phyloP scores from a whole-genome alignment of 306 rosid genomes.

The Erythrophleum fordii region DNA sequence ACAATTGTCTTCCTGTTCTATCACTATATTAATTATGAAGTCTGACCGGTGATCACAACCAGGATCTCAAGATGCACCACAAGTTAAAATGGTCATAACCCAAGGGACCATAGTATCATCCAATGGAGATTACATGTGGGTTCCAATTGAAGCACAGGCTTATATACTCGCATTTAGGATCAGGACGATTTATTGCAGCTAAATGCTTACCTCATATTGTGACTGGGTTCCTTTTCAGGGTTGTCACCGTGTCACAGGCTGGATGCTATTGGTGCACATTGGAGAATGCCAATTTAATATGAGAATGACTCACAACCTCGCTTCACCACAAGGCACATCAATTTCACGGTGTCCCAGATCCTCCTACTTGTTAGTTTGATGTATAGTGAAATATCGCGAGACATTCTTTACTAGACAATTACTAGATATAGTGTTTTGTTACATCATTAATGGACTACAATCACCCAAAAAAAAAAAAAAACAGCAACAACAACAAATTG shows the following conservation, averaged over 20 bases:
- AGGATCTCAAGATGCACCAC: constrained; percentile 11
- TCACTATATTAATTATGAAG: not conserved
- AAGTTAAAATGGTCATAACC: too few species aligned
- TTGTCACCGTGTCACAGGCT: not conserved
- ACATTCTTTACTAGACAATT: not conserved
- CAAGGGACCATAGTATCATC: constrained; percentile 8
- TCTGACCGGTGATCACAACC: not conserved
- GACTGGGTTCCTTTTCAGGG: not conserved
- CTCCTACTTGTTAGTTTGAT: not conserved
- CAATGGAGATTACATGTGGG: not conserved
- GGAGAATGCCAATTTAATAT: constrained; percentile 7
- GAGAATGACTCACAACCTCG: constrained; percentile 13
- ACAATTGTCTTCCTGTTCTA: not conserved
- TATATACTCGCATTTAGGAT: not conserved
- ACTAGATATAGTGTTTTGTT: too few species aligned
- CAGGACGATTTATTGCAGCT: not conserved
- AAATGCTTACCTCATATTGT: not conserved
- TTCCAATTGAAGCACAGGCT: not conserved
- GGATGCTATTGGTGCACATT: not conserved
- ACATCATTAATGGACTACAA: too few species aligned
- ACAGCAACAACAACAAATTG: too few species aligned
- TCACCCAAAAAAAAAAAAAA: too few species aligned
- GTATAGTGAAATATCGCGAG: not conserved
- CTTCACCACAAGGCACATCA: not conserved
- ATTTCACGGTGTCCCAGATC: not conserved